Base-by-base conservation (phyloP, 1,139 yeast genomes). In the Taphrina populina region DNA sequence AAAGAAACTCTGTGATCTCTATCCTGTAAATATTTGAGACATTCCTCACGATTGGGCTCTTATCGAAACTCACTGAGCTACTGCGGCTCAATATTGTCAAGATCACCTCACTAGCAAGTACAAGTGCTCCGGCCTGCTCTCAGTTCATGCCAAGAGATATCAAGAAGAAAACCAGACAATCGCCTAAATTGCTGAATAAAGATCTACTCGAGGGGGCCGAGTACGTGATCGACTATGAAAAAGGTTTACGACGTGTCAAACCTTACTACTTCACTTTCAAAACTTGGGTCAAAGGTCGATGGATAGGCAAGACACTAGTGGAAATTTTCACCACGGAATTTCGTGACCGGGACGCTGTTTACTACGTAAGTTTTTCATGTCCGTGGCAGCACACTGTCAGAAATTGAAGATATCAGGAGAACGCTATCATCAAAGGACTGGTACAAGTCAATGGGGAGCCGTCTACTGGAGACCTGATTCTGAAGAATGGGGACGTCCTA, bases 191-290 rank as follows among this genome's bases (percentile, higher is more conserved):
- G 4, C 53, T 55, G 17, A 40, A 49, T 11, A 33, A 46, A 24
- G 57, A 57, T 21, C 45, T 47, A 8, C 44, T 57, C 11, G 51
- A 24, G n/a, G 72, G 71, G 4, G 72, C 75, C 4, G 64, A 65
- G 54, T 73, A 73, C 61, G 67, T 70, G 1, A 60, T 71, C 11
- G 72, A 70, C 37, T 70, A 70, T 5, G 61, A 57, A 3, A 60
- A 52, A 24, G 66, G 68, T 1, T 72, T 87, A 54, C 73, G 97
- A 41, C 73, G 84, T 60, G 87, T 92, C 1, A 76, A 81, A 1
- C 97, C 98, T 0, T 94, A 92, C 67, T 85, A 77, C 66, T 92
- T 81, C 71, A 88, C 95, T 0, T 90, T 92, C 66, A 74, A 87
- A 68, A 92, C 99, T 0, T 87, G 84, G 66, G 90, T 96, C 70